phyloP scores from a whole-genome alignment of 1,139 yeast species.

The Blastobotrys buckinghamii region DNA sequence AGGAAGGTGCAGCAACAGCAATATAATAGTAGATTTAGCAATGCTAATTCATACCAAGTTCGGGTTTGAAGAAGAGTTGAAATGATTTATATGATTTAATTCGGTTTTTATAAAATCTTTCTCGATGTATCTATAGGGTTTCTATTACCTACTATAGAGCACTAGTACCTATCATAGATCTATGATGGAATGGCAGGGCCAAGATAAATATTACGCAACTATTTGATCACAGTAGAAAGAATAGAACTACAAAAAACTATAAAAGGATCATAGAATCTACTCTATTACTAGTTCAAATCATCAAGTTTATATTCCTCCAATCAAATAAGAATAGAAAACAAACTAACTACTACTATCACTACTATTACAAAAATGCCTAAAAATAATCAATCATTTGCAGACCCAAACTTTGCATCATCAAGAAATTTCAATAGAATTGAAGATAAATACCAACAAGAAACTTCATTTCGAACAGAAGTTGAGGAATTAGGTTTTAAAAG shows the following conservation, averaged over 20 bases:
- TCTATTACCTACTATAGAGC: no score
- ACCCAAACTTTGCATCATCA: not conserved
- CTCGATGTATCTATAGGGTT: no score
- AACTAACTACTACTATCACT: not conserved
- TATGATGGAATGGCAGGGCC: no score
- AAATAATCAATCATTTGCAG: conserved; percentile 3
- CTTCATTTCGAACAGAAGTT: not conserved
- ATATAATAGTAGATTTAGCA: no score
- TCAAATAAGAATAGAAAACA: not conserved
- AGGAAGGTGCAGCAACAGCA: no score
- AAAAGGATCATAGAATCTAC: not conserved
- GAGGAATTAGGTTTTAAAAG: conserved; percentile 1
- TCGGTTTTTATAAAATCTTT: no score
- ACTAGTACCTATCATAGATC: no score
- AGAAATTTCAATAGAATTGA: conserved; percentile 6
- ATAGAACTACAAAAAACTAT: not conserved
- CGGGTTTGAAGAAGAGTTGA: no score
- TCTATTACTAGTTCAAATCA: not conserved
- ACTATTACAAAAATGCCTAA: conserved; percentile 7
- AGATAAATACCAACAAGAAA: conserved; percentile 4
- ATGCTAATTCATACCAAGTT: no score
- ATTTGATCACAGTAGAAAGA: no score
- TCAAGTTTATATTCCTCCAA: not conserved
- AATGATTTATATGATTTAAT: no score
- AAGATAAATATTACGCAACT: no score